Percentiles rank a stretch among this genome's conserved stretches.
Evolutionary conservation across 78 protist species (phyloP).

Genomic region (Planoprotostelium fungivorum): DNA sequence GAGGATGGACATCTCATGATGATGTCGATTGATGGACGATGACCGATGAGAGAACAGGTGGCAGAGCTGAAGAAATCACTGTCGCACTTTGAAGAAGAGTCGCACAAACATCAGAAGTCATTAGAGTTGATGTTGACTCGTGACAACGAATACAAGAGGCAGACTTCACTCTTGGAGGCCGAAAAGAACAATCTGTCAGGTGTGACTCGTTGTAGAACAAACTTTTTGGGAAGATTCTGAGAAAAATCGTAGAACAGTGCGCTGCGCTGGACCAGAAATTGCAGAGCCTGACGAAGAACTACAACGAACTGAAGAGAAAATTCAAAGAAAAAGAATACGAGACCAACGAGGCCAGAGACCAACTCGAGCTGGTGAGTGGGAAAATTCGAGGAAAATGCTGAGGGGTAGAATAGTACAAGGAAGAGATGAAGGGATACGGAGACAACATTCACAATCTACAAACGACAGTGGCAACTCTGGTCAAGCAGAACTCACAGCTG

Average conservation of each 20-base stretch:
- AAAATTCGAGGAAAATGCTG: neutral
- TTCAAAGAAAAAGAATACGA: neutral
- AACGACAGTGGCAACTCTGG: neutral
- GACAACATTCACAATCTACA: neutral
- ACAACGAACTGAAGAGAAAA: neutral
- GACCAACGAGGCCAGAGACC: neutral
- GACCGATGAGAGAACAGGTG: neutral
- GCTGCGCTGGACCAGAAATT: neutral
- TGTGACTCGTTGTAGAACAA: neutral
- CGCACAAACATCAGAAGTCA: neutral
- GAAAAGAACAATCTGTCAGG: too few species aligned
- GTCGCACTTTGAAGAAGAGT: neutral
- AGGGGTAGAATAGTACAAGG: neutral
- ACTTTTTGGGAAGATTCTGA: too few species aligned
- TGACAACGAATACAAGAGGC: neutral
- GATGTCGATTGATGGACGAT: neutral
- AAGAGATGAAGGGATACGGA: neutral
- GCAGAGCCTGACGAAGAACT: neutral
- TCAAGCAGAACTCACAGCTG: neutral
- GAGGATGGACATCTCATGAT: too few species aligned
- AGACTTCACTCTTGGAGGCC: neutral
- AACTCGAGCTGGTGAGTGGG: neutral
- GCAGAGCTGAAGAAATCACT: neutral
- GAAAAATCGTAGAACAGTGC: too few species aligned
- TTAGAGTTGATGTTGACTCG: neutral